These are phyloP conservation scores for Orbilia blumenaviensis DNA, from an alignment of 2,329 filamentous ascomycete genomes.

Conservation along the genomic window DNA sequence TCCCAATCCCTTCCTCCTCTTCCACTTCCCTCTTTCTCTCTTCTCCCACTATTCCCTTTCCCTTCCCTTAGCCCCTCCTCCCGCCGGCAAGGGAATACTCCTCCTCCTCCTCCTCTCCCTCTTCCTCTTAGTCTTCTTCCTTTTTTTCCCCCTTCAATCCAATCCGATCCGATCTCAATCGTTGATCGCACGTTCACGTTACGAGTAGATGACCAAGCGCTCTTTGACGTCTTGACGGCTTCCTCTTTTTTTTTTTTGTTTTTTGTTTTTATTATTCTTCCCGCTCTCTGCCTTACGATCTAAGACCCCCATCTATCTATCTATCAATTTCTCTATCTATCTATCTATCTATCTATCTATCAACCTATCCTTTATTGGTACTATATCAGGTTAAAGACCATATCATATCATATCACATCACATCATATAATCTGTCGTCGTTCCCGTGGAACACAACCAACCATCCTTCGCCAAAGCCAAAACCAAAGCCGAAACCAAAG, in stretches of 20 bases:
- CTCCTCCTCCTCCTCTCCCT: background rate
- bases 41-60: conserved; percentile 21
- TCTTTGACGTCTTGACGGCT: conserved; percentile 50
- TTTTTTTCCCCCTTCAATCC: too few relatives aligned
- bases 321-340: background rate
- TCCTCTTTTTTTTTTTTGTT: background rate
- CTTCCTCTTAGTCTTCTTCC: background rate
- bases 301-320: too few relatives aligned
- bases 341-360: background rate
- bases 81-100: conserved; percentile 18
- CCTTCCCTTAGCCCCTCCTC: conserved; percentile 28
- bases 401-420: background rate
- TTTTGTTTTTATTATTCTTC: too few relatives aligned
- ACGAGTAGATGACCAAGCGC: conserved; percentile 41
- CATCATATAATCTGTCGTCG: background rate
- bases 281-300: too few relatives aligned
- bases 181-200: conserved; percentile 22
- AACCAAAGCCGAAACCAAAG: background rate
- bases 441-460: conserved; percentile 30
- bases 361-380: background rate
- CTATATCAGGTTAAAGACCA: background rate
- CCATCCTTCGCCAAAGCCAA: background rate
- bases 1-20: conserved; percentile 46
- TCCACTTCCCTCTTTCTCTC: conserved; percentile 44
- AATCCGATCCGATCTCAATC: too few relatives aligned